Evolutionary conservation across 139 green algal species (phyloP).

Genomic region (Chlamydomonas urium): DNA sequence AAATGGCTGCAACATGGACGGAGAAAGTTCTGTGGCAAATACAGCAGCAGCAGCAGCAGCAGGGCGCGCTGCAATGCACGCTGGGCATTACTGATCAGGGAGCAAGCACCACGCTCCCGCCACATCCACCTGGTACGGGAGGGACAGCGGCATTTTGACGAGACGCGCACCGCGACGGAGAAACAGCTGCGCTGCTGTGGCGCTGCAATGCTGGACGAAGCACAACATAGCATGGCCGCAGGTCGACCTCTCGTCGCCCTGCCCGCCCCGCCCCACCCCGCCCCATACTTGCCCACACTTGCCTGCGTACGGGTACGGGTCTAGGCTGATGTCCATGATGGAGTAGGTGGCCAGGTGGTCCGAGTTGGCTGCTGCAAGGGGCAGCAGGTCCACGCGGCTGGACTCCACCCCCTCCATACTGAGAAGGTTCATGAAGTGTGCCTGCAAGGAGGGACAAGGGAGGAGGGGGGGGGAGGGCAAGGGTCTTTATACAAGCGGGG

Average conservation of each 20-base stretch:
- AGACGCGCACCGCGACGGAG: too few species aligned
- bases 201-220: neutral
- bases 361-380: conserved; percentile 62
- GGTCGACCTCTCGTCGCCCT: neutral
- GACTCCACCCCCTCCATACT: conserved; percentile 50
- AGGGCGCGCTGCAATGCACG: too few species aligned
- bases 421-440: conserved; percentile 9
- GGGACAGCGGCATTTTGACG: too few species aligned
- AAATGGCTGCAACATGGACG: too few species aligned
- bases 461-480: neutral
- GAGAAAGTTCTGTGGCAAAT: too few species aligned
- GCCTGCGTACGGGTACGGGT: conserved; percentile 94
- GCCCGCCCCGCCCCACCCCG: too few species aligned
- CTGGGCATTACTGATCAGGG: too few species aligned
- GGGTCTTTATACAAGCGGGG: neutral
- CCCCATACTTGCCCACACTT: conserved; percentile 4
- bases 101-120: too few species aligned
- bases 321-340: conserved; percentile 84
- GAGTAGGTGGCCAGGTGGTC: conserved; percentile 84
- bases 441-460: neutral
- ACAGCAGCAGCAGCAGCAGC: too few species aligned
- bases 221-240: neutral
- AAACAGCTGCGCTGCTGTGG: too few species aligned
- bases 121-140: too few species aligned
- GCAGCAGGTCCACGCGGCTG: conserved; percentile 83